phyloP scores from a whole-genome alignment of 106 monocot genomes.

The Iris macrosiphon region DNA sequence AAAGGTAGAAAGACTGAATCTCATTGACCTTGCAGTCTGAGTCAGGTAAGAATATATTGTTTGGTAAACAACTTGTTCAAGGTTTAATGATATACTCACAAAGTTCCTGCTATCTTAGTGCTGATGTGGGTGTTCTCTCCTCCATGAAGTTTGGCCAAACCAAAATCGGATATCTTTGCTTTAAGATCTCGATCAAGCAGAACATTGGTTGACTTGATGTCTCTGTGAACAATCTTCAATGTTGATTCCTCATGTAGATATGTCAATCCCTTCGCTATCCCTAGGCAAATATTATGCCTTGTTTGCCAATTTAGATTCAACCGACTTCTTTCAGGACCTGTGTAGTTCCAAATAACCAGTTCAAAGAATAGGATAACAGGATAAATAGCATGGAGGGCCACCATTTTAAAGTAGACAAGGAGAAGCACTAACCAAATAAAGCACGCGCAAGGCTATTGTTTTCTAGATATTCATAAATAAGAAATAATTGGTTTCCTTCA shows the following conservation, averaged over 20 bases:
- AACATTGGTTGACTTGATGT: slow-evolving; percentile 44
- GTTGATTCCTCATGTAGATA: slow-evolving; percentile 49
- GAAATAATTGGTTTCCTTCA: slow-evolving; percentile 44
- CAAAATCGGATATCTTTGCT: slow-evolving; percentile 55
- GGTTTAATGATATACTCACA: slow-evolving; percentile 18
- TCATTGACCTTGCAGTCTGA: too few species aligned
- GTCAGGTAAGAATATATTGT: too few species aligned
- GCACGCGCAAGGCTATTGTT: slow-evolving; percentile 62
- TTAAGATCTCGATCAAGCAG: slow-evolving; percentile 39
- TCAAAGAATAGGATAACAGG: background rate
- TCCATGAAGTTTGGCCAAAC: slow-evolving; percentile 41
- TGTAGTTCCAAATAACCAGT: background rate
- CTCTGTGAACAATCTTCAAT: slow-evolving; percentile 43
- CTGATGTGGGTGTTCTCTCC: slow-evolving; percentile 38
- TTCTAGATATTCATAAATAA: slow-evolving; percentile 62
- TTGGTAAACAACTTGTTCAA: background rate
- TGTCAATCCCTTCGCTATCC: slow-evolving; percentile 40
- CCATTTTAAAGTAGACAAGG: background rate
- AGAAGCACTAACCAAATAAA: slow-evolving; percentile 33
- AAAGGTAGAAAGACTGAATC: too few species aligned
- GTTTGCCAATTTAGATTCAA: slow-evolving; percentile 41
- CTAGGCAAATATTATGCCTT: slow-evolving; percentile 41
- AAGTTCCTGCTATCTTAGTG: slow-evolving; percentile 45
- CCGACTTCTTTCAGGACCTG: slow-evolving; percentile 21
- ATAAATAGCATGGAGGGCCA: background rate